Conservation (phyloP, 176 grass and related monocot species). For the Hsuehochloa calcarea region DNA sequence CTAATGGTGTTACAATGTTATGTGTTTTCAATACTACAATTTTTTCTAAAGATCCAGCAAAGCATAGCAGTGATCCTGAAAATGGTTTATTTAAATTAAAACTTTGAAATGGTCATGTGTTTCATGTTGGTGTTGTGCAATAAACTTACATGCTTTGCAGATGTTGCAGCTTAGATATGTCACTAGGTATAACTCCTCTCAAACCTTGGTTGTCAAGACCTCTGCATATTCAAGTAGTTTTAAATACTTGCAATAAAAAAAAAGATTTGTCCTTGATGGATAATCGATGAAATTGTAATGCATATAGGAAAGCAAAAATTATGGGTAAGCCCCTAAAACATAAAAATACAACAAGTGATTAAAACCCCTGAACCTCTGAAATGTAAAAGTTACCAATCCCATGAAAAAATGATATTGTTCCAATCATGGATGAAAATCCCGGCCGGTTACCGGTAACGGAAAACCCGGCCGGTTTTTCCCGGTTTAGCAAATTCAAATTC, state of each 20-base stretch:
- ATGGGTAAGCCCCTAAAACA: not conserved
- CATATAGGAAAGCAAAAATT: conserved; percentile 14
- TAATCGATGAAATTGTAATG: conserved; percentile 6
- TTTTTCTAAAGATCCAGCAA: not conserved
- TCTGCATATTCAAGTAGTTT: conserved; percentile 51
- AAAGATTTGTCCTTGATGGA: not conserved
- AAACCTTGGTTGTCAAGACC: conserved; percentile 97
- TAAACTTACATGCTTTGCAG: conserved; percentile 81
- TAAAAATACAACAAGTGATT: not conserved
- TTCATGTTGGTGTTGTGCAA: not conserved
- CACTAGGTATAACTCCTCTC: conserved; percentile 69
- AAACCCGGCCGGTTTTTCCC: too few relatives aligned
- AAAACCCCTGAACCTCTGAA: not conserved
- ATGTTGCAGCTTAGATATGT: conserved; percentile 73
- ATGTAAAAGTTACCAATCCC: not conserved
- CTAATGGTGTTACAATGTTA: not conserved
- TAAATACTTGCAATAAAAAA: conserved; percentile 16
- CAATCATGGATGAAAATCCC: too few relatives aligned
- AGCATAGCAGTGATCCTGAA: conserved; percentile 1
- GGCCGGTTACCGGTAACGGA: too few relatives aligned
- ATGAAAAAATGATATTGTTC: not conserved
- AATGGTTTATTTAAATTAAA: not conserved
- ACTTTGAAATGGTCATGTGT: not conserved
- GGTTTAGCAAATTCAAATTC: too few relatives aligned
- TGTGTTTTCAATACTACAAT: not conserved